These are phyloP conservation scores for Trypethelium eluteriae DNA, from an alignment of 495 filamentous ascomycete genomes.

Conservation along the genomic window DNA sequence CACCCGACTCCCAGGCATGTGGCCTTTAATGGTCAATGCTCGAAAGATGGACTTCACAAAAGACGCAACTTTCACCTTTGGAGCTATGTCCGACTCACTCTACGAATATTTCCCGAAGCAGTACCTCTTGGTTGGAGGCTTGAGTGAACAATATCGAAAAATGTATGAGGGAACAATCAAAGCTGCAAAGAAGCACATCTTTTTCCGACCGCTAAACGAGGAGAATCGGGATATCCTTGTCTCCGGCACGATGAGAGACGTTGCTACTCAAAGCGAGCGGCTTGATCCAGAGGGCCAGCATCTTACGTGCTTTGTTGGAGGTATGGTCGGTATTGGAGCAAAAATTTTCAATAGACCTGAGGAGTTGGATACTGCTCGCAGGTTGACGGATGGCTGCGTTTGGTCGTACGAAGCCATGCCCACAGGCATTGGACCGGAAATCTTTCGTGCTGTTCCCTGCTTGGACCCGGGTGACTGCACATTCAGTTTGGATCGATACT, in stretches of 20 bases:
- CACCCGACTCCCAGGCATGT: conserved; percentile 36
- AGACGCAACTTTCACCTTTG: conserved; percentile 31
- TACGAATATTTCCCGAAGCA: conserved; percentile 39
- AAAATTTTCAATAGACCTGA: conserved; percentile 49
- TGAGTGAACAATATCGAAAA: conserved; percentile 34
- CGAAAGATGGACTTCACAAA: conserved; percentile 15
- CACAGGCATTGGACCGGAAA: conserved; percentile 62
- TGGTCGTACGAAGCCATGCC: conserved; percentile 80
- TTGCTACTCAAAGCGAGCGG: conserved; percentile 20
- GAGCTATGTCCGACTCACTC: conserved; percentile 35
- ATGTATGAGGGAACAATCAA: conserved; percentile 37
- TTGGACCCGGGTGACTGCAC: conserved; percentile 37
- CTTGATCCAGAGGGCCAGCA: conserved; percentile 38
- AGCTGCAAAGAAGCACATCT: conserved; percentile 34
- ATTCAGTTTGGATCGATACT: conserved; percentile 35
- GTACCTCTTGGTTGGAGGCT: conserved; percentile 29
- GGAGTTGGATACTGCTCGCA: conserved; percentile 46
- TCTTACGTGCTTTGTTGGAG: conserved; percentile 32
- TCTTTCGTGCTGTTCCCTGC: conserved; percentile 46
- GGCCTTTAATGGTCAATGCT: conserved; percentile 33
- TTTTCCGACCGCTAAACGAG: conserved; percentile 43
- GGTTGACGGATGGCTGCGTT: conserved; percentile 81
- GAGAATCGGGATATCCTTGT: conserved; percentile 37
- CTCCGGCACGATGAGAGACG: conserved; percentile 28
- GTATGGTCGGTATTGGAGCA: conserved; percentile 40